Conservation (phyloP, 805 yeast species). For the Alloascoidea africana region DNA sequence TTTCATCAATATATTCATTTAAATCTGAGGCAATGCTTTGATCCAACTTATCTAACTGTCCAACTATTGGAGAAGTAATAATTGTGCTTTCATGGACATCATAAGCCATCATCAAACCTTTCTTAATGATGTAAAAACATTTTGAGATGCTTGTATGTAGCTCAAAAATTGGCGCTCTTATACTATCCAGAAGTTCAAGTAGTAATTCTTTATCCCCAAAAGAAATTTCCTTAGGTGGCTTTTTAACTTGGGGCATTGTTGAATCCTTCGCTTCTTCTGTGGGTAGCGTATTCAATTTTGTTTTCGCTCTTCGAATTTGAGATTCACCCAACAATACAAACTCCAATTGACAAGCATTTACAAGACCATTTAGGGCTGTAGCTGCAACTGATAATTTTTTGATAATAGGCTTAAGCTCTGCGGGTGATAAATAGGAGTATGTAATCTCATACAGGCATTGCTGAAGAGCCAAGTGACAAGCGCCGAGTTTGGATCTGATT, state of each 20-base stretch:
- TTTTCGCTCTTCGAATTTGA: conserved; percentile 7
- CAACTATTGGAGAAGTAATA: too few species aligned
- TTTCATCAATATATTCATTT: conserved; percentile 10
- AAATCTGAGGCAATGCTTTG: conserved; percentile 11
- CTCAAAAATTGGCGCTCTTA: conserved; percentile 17
- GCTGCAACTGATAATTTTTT: conserved; percentile 18
- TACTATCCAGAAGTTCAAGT: conserved; percentile 15
- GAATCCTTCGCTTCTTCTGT: too few species aligned
- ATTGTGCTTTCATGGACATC: too few species aligned
- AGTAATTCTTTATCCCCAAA: conserved; percentile 21
- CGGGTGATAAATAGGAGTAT: conserved; percentile 30
- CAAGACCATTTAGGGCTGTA: conserved; percentile 23
- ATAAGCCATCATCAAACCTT: conserved; percentile 22
- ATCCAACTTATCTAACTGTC: conserved; percentile 3
- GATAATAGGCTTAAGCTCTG: conserved; percentile 21
- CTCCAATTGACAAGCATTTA: conserved; percentile 33
- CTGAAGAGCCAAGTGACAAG: conserved; percentile 23
- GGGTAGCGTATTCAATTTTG: too few species aligned
- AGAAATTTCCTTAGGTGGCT: conserved; percentile 19
- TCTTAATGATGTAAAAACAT: conserved; percentile 18
- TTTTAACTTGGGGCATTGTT: conserved; percentile 5
- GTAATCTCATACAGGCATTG: conserved; percentile 35
- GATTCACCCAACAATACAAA: conserved; percentile 18
- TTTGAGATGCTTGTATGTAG: conserved; percentile 21
- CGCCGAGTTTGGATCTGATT: conserved; percentile 18